phyloP scores from a whole-genome alignment of 306 rosid species.

The Lotus japonicus region DNA sequence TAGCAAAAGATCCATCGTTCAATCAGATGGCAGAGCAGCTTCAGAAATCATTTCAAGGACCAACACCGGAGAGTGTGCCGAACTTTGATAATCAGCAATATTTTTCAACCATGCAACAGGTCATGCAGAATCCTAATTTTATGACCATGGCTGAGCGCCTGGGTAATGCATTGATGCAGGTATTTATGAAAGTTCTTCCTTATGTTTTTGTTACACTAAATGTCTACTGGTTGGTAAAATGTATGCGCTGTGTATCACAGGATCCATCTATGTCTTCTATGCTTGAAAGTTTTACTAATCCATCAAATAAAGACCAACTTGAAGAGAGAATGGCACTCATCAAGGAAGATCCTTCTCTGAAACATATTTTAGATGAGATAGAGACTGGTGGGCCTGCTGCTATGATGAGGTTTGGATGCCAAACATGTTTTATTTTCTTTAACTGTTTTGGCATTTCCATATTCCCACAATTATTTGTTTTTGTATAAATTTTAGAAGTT shows the following conservation, averaged over 20 bases:
- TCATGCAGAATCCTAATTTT: constrained; percentile 95
- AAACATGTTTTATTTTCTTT: background rate
- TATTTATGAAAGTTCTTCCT: constrained; percentile 19
- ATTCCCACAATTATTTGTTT: background rate
- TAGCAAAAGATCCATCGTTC: constrained; percentile 91
- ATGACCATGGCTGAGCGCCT: constrained; percentile 99
- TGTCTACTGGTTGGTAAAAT: constrained; percentile 4
- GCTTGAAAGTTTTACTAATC: constrained; percentile 79
- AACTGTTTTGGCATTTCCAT: background rate
- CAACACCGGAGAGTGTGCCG: constrained; percentile 60
- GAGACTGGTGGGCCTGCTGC: constrained; percentile 96
- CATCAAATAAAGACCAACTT: constrained; percentile 78
- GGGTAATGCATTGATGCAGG: constrained; percentile 95
- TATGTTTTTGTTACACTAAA: background rate
- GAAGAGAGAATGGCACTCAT: constrained; percentile 96
- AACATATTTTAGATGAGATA: constrained; percentile 92
- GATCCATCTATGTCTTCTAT: constrained; percentile 89
- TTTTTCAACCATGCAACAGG: constrained; percentile 85
- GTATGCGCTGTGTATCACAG: constrained; percentile 36
- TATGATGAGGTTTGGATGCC: constrained; percentile 83
- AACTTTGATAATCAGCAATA: constrained; percentile 86
- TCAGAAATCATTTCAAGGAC: constrained; percentile 81
- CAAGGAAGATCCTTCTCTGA: constrained; percentile 95
- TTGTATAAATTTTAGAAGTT: background rate
- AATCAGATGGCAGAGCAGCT: constrained; percentile 99